Conservation (phyloP, 139 green algal genomes). For the Chlorella sorokiniana region DNA sequence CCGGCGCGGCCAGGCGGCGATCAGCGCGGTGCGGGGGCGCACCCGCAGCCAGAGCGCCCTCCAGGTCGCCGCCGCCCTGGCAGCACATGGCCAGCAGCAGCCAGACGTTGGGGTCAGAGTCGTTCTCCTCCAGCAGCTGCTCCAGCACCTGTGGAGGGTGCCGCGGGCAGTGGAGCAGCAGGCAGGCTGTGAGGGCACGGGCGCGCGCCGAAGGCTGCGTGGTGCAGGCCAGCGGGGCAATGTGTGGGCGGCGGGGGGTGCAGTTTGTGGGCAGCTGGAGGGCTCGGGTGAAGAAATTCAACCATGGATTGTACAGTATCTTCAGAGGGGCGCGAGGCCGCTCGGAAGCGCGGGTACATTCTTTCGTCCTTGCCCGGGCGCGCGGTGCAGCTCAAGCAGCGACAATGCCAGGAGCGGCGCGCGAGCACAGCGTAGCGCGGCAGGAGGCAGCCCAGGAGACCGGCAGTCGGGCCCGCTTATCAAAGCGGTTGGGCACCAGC, state of each 20-base stretch:
- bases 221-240: not conserved
- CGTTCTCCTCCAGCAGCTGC: constrained; percentile 77
- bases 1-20: too few species aligned
- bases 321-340: constrained; percentile 10
- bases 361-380: constrained; percentile 22
- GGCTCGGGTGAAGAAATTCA: constrained; percentile 38
- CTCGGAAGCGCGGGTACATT: constrained; percentile 32
- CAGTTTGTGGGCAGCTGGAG: not conserved
- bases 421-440: too few species aligned
- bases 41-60: constrained; percentile 59
- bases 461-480: too few species aligned
- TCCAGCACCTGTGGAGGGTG: constrained; percentile 66
- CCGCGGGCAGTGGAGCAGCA: not conserved
- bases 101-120: constrained; percentile 78
- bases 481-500: too few species aligned
- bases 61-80: constrained; percentile 50
- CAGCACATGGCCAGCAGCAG: constrained; percentile 71
- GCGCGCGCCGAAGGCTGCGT: too few species aligned
- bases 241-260: not conserved
- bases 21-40: constrained; percentile 1
- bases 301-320: constrained; percentile 27
- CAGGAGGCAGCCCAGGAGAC: too few species aligned
- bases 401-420: not conserved
- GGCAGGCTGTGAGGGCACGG: not conserved
- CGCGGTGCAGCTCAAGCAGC: not conserved